These are phyloP conservation scores for Globisporangium yorkense DNA, from an alignment of 352 stramenopile genomes.

Conservation along the genomic window DNA sequence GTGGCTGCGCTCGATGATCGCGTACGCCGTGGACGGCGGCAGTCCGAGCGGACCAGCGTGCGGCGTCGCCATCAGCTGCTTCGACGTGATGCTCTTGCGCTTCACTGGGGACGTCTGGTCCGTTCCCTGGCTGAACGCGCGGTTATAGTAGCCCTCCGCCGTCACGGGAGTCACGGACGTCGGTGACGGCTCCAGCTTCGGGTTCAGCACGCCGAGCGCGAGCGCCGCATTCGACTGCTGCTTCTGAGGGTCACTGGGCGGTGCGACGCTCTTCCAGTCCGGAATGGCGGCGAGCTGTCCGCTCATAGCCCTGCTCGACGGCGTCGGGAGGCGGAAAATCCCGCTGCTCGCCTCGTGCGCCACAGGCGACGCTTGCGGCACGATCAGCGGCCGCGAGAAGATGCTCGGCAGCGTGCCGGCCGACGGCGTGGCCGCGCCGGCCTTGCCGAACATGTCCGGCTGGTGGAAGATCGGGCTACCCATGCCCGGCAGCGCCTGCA, in stretches of 20 bases:
- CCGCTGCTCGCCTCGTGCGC: not conserved
- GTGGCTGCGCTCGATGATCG: constrained; percentile 25
- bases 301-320: constrained; percentile 2
- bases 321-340: constrained; percentile 10
- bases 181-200: constrained; percentile 24
- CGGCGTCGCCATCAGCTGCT: constrained; percentile 50
- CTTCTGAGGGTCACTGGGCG: not conserved
- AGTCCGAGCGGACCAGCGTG: constrained; percentile 18
- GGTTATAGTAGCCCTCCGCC: constrained; percentile 21
- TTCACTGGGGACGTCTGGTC: constrained; percentile 56
- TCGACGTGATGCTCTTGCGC: constrained; percentile 72
- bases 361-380: constrained; percentile 26
- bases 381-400: constrained; percentile 36
- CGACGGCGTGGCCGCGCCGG: constrained; percentile 14
- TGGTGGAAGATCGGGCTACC: constrained; percentile 29
- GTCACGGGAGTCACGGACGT: constrained; percentile 36
- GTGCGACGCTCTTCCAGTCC: constrained; percentile 13
- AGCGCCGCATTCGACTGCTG: not conserved
- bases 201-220: constrained; percentile 3
- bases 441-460: constrained; percentile 26
- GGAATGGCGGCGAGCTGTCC: not conserved
- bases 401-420: constrained; percentile 38
- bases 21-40: constrained; percentile 11
- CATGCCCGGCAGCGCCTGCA: constrained; percentile 14
- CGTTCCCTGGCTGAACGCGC: constrained; percentile 19